These are phyloP conservation scores for Tetrahymena thermophila DNA, from an alignment of 73 alveolate genomes.

Conservation along the genomic window DNA sequence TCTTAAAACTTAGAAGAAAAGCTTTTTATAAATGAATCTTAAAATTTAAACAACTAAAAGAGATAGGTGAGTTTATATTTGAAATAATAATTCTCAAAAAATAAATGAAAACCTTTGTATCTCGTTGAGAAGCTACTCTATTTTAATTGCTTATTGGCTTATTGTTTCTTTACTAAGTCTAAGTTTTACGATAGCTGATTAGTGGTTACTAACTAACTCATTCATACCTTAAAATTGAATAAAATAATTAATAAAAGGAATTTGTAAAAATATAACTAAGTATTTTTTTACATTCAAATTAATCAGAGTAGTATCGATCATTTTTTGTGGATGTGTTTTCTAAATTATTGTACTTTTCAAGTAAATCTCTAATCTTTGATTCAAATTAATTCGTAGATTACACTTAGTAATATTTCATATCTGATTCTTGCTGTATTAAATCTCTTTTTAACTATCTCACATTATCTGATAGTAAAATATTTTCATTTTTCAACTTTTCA, in stretches of 20 bases:
- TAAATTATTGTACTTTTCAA: neutral
- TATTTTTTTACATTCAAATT: neutral
- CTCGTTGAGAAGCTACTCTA: neutral
- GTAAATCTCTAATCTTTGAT: neutral
- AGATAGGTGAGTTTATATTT: neutral
- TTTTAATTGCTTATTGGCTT: neutral
- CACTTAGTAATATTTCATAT: neutral
- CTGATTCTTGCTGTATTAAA: neutral
- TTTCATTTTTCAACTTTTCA: neutral
- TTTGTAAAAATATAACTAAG: no score
- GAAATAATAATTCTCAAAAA: no score
- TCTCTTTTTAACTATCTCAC: neutral
- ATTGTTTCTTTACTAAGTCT: neutral
- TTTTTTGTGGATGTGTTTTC: neutral
- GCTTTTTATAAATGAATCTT: no score
- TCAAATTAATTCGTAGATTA: neutral
- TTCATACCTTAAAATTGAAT: neutral
- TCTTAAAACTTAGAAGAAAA: no score
- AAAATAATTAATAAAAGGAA: neutral
- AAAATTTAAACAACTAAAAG: neutral
- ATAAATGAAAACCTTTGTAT: neutral
- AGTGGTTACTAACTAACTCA: neutral
- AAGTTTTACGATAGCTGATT: neutral
- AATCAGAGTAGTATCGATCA: neutral
- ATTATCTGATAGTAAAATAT: neutral